These are phyloP conservation scores for Hymenoscyphus salicellus DNA, from an alignment of 2,329 filamentous ascomycete genomes.

Conservation along the genomic window DNA sequence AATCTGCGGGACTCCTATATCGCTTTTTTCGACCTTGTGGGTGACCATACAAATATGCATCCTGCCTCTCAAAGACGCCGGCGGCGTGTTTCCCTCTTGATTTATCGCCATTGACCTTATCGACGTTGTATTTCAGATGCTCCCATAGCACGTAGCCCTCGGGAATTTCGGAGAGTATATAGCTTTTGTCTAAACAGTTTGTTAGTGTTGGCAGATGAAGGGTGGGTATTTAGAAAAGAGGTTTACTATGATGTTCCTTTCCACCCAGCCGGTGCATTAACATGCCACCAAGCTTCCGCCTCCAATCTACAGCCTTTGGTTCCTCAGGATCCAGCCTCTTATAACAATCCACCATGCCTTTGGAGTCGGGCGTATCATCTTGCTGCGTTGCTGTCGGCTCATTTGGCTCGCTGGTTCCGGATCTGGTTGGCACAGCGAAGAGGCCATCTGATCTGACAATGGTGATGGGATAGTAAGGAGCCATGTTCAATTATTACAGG, in stretches of 20 bases:
- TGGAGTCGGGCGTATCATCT: slow-evolving; percentile 48
- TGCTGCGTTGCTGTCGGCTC: slow-evolving; percentile 50
- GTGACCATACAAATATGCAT: slow-evolving; percentile 60
- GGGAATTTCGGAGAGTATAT: slow-evolving; percentile 52
- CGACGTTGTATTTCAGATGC: slow-evolving; percentile 50
- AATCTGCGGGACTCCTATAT: slow-evolving; percentile 56
- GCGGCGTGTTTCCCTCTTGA: slow-evolving; percentile 39
- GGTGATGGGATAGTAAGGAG: slow-evolving; percentile 28
- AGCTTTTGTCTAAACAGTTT: slow-evolving; percentile 37
- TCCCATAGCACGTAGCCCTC: slow-evolving; percentile 57
- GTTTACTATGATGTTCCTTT: slow-evolving; percentile 29
- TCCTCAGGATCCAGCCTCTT: slow-evolving; percentile 48
- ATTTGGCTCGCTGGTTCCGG: slow-evolving; percentile 42
- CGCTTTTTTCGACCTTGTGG: slow-evolving; percentile 55
- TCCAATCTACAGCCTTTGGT: slow-evolving; percentile 54
- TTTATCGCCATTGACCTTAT: slow-evolving; percentile 40
- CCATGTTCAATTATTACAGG: slow-evolving; percentile 16
- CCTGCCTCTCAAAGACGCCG: slow-evolving; percentile 53
- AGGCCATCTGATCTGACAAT: slow-evolving; percentile 32
- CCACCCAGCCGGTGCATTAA: slow-evolving; percentile 48
- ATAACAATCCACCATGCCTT: slow-evolving; percentile 55
- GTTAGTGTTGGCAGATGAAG: not conserved
- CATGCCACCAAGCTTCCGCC: slow-evolving; percentile 58
- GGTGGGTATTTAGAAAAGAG: not conserved
- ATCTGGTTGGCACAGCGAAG: slow-evolving; percentile 23